Base-by-base conservation (phyloP, 2,329 filamentous ascomycete species). In the Esteya vermicola region DNA sequence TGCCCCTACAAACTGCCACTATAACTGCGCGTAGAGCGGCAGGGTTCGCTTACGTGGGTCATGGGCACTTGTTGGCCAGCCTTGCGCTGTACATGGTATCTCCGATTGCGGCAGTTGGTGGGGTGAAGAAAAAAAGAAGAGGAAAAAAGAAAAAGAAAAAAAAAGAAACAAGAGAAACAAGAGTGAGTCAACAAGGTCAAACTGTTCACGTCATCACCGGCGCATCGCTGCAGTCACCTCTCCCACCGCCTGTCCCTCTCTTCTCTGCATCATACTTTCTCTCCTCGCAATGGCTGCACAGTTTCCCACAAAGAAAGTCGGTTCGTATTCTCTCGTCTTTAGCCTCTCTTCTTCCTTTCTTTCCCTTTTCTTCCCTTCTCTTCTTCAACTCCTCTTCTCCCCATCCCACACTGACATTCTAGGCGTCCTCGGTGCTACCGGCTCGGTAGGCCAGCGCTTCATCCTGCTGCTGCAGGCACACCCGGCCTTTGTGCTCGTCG, bases 361-460 rank as follows among this genome's bases (percentile, higher is more conserved):
- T 20, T 16, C 21, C 21, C 33, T 19, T 33, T 27, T 13, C n/a
- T n/a, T n/a, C n/a, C n/a, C 20, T 28, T 18, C 8, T 21, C 3
- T 16, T 28, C 27, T 21, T 13, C n/a, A 4, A 9, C n/a, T n/a
- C 10, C 33, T 30, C 7, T n/a, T 20, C 18, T 5, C 6, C 18
- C 6, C 18, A 6, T 25, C 16, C 4, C 21, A 23, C 8, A 16
- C 31, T 10, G 26, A 19, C 48, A 9, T 13, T 28, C 25, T 26
- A 79, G 74, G 75, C 57, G 85, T 95, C 43, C 75, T 95, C 42
- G 88, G 89, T 52, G 85, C 81, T 61, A 96, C 89, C 25, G 91
- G 91, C 55, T 93, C 86, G 27, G 89, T 96, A 13, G 89, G 89
- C 52, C 86, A 94, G 63, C 79, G 91, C 54, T 96, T 96, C 61